phyloP scores from a whole-genome alignment of 305 asterid genomes.

The Vinca major region DNA sequence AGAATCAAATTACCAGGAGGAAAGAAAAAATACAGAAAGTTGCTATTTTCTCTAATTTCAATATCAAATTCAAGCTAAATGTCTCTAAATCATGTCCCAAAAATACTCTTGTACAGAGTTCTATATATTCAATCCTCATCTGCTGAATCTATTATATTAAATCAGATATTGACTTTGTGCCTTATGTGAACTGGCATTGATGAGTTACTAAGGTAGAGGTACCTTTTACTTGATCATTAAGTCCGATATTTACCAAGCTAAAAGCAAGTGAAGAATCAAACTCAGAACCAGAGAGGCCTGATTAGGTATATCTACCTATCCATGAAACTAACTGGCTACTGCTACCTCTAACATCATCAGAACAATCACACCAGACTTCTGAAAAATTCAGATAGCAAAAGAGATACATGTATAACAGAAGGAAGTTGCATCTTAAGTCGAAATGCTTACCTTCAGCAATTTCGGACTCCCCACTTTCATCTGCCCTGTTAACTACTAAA shows the following conservation, averaged over 20 bases:
- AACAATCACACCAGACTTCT: not conserved
- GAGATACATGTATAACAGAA: not conserved
- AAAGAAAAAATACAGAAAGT: not conserved
- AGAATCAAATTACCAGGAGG: not conserved
- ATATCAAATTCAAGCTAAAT: not conserved
- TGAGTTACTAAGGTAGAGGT: not conserved
- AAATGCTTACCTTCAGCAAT: slow-evolving; percentile 51
- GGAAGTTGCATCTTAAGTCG: slow-evolving; percentile 3
- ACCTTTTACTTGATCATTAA: not conserved
- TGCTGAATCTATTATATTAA: not conserved
- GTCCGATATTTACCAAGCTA: not conserved
- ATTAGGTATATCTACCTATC: not conserved
- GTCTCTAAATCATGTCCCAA: not conserved
- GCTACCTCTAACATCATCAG: not conserved
- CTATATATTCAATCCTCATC: not conserved
- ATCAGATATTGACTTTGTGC: not conserved
- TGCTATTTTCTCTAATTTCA: not conserved
- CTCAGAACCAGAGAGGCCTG: not conserved
- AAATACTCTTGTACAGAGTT: not conserved
- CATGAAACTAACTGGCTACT: slow-evolving; percentile 2
- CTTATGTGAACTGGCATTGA: not conserved
- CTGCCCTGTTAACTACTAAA: slow-evolving; percentile 31
- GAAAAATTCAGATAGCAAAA: not conserved
- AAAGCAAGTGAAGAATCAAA: not conserved
- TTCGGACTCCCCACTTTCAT: slow-evolving; percentile 52